Conservation (phyloP, 306 rosid genomes). For the Cucumis hystrix region DNA sequence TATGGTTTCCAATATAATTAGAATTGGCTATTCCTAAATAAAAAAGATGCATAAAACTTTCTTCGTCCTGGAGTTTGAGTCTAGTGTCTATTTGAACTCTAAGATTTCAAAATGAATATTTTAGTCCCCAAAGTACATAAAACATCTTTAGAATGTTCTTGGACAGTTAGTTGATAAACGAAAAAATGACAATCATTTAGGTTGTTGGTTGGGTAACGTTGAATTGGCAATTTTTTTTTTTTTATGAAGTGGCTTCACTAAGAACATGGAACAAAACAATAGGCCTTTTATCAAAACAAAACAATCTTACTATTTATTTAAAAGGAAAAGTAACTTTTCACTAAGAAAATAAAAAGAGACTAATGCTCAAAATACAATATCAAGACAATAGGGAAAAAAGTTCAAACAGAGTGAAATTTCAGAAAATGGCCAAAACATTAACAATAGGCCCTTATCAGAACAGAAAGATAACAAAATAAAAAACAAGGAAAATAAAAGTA, state of each 20-base stretch:
- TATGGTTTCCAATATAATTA: background rate
- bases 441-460: no score
- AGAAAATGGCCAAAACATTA: no score
- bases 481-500: no score
- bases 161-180: background rate
- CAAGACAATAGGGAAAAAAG: no score
- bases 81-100: background rate
- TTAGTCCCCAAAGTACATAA: background rate
- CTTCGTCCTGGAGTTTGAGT: background rate
- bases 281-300: no score
- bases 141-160: background rate
- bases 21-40: background rate
- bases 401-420: no score
- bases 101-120: background rate
- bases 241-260: background rate
- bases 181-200: background rate
- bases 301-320: no score
- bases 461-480: no score
- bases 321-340: no score
- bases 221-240: background rate
- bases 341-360: no score
- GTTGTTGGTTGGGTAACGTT: background rate
- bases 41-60: background rate
- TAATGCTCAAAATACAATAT: no score
- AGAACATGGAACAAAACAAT: no score